Base-by-base conservation (phyloP, 495 filamentous ascomycete genomes). In the Viridothelium virens region DNA sequence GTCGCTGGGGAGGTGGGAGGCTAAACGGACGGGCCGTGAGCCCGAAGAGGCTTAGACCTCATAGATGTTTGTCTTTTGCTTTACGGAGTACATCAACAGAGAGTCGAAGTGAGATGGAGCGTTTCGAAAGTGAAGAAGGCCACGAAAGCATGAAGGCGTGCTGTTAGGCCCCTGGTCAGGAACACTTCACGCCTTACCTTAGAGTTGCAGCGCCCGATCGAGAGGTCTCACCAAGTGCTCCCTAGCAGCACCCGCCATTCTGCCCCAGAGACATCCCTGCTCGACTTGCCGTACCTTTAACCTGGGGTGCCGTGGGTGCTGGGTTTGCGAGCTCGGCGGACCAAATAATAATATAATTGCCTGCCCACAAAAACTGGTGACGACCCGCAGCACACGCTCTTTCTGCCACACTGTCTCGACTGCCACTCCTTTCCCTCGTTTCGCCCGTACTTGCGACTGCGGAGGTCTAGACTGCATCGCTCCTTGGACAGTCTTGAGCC, bases 111-210 rank as follows among this genome's bases (percentile, higher is more conserved):
- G 31, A 59, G 25, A 10, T 59, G 33, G 18, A 59, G 25, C 36
- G 53, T 59, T 36, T 59, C 18, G 53, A 59, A 59, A 59, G 25
- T 59, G n/a, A 36, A 5, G n/a, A 9, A 59, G 53, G 25, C 25
- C 11, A 34, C 25, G 53, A 5, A 36, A 59, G 25, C 25, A 25
- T 25, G 25, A 44, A 44, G 41, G 41, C 14, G 41, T 44, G 6
- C 7, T 14, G 6, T 44, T 44, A 7, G 6, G 18, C 10, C 25
- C 53, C 31, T 14, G 31, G 53, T 53, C 48, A 53, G 48, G 48
- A 18, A 53, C 48, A 18, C 48, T 18, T 53, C n/a, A 53, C 11
- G 12, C 48, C 48, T 53, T 53, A 25, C 48, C 48, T 53, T n/a
- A 16, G 18, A 59, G 31, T 36, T 31, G 53, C 11, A 36, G 53